Conservation (phyloP, 305 asterid species). For the Fraxinus ornus region DNA sequence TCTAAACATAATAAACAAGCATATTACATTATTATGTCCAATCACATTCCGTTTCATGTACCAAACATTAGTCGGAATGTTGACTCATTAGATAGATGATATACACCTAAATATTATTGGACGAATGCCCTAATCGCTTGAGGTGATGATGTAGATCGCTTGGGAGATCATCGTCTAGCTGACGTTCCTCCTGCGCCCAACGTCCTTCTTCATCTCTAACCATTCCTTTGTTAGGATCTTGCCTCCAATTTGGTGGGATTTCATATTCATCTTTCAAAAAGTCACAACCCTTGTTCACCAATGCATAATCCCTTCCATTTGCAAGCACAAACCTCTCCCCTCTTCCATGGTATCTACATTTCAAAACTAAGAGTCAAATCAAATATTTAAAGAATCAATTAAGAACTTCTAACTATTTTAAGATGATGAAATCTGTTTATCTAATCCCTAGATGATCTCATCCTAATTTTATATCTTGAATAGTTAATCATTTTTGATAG, state of each 20-base stretch:
- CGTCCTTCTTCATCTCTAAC: constrained; percentile 43
- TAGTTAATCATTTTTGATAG: neutral
- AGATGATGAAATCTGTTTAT: neutral
- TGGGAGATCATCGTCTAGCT: constrained; percentile 34
- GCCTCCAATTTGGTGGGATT: constrained; percentile 56
- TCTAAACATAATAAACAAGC: neutral
- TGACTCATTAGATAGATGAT: neutral
- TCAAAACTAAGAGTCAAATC: neutral
- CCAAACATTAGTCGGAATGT: neutral
- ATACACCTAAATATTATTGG: neutral
- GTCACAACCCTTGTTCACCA: constrained; percentile 52
- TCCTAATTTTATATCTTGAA: neutral
- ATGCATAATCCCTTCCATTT: constrained; percentile 46
- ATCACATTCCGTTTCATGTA: neutral
- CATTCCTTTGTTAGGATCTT: constrained; percentile 58
- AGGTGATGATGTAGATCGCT: constrained; percentile 29
- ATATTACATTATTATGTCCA: neutral
- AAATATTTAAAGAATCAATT: neutral
- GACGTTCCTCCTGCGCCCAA: constrained; percentile 44
- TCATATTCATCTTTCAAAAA: constrained; percentile 44
- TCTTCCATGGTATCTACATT: constrained; percentile 51
- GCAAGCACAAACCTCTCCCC: constrained; percentile 42
- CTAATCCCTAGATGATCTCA: neutral
- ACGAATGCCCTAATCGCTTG: constrained; percentile 6
- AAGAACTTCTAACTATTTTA: neutral